Percentiles rank a stretch among this genome's conserved stretches.
Conservation (phyloP, 306 rosid genomes). For the Carpinus viminea region DNA sequence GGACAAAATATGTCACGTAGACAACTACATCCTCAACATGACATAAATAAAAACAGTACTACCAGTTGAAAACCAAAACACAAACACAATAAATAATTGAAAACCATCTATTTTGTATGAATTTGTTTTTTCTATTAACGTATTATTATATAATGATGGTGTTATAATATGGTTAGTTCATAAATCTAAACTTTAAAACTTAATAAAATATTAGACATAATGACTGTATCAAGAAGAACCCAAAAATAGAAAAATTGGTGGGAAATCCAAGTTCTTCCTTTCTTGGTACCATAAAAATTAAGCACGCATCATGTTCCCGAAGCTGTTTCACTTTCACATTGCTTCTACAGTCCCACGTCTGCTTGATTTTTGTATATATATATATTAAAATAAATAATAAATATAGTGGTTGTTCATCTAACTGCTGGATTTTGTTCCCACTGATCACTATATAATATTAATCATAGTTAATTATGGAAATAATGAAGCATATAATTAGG, state of each 20-base stretch:
- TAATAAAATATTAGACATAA: background rate
- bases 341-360: conserved; percentile 28
- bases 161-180: background rate
- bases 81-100: background rate
- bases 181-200: background rate
- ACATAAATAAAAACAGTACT: conserved; percentile 11
- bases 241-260: conserved; percentile 30
- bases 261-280: conserved; percentile 53
- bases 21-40: conserved; percentile 45
- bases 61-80: conserved; percentile 38
- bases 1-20: conserved; percentile 74
- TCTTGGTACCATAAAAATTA: conserved; percentile 48
- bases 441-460: conserved; percentile 13
- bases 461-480: background rate
- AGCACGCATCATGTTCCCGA: conserved; percentile 62
- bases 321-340: conserved; percentile 49
- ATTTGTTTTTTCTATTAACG: background rate
- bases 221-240: conserved; percentile 45
- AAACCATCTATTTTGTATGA: background rate
- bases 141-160: background rate
- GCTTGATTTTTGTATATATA: conserved; percentile 19
- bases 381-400: too few species aligned
- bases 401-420: conserved; percentile 46
- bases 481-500: conserved; percentile 36
- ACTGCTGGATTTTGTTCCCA: conserved; percentile 56